Conservation (phyloP, 176 grass and related monocot genomes). For the Otatea glauca region DNA sequence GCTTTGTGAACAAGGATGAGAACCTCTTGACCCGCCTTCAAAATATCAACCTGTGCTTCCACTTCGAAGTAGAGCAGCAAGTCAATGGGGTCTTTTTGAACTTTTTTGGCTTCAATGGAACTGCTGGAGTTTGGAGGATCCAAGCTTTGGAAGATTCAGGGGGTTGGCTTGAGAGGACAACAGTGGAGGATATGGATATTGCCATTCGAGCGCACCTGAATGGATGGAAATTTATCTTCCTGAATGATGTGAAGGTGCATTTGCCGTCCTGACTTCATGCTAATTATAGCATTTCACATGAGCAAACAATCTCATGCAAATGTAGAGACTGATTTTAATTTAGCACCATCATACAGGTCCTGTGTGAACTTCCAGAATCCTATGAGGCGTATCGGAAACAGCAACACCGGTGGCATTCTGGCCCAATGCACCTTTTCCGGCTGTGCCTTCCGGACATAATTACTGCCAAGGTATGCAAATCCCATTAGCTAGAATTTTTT, state of each 20-base stretch:
- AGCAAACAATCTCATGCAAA: not conserved
- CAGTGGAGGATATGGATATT: slow-evolving; percentile 85
- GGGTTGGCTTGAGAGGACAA: slow-evolving; percentile 84
- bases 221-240: slow-evolving; percentile 84
- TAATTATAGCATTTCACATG: not conserved
- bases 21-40: slow-evolving; percentile 79
- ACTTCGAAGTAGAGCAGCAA: slow-evolving; percentile 88
- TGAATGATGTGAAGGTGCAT: slow-evolving; percentile 83
- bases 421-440: slow-evolving; percentile 84
- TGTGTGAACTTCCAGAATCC: slow-evolving; percentile 84
- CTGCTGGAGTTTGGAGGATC: slow-evolving; percentile 84
- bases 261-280: not conserved
- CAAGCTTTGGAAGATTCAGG: slow-evolving; percentile 79
- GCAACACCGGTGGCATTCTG: slow-evolving; percentile 86
- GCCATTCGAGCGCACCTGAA: slow-evolving; percentile 76
- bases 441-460: slow-evolving; percentile 64
- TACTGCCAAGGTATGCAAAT: slow-evolving; percentile 64
- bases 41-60: slow-evolving; percentile 82
- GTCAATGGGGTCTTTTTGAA: slow-evolving; percentile 75
- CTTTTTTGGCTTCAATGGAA: slow-evolving; percentile 88
- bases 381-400: slow-evolving; percentile 83
- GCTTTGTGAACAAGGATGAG: slow-evolving; percentile 80
- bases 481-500: not conserved
- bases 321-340: not conserved
- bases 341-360: slow-evolving; percentile 48